Evolutionary conservation across 345 rosid genomes (phyloP), one percentile per base, ranked within the genome.

Genomic region (Populus simonii): DNA sequence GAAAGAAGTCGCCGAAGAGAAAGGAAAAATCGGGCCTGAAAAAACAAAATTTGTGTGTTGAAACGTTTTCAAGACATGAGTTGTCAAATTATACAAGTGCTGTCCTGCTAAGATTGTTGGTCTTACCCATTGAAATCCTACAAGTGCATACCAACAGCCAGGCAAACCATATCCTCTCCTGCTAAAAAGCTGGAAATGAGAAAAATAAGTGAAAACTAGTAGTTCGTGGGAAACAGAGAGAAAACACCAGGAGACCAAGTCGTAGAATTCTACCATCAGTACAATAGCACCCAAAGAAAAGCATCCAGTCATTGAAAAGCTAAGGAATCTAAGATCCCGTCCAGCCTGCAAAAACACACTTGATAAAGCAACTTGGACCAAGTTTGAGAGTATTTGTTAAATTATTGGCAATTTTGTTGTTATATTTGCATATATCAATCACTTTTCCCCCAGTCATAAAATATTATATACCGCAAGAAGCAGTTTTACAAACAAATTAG

Each of bases 111-210:
- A 47, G 67, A n/a, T 27, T 6, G 39, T 47, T 84, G 0, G 51
- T 33, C 51, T 86, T 88, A 93, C 98, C 98, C 91, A 91, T 78
- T 88, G 96, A 79, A 93, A 93, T 74, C 90, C 94, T 20, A 88
- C 83, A 38, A 92, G 90, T 10, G 87, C 82, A 23, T 47, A 90
- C 98, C 96, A 91, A 82, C 92, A 90, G 76, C 92, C 93, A 49
- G 84, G 77, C 85, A 92, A 84, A 41, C 98, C 94, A 38, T 82
- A 89, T 66, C 93, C 94, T 84, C 80, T 85, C 27, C 81, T 85
- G 78, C 84, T 86, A 75, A 85, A 83, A 69, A 90, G 74, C 98
- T 91, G 88, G 35, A 29, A 15, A 78, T 25, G 18, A 47, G 51
- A 47, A 13, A 47, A 35, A 49, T 9, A 43, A 38, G 49, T 66